These are phyloP conservation scores for Corylus americana DNA, from an alignment of 306 rosid genomes.

Conservation along the genomic window DNA sequence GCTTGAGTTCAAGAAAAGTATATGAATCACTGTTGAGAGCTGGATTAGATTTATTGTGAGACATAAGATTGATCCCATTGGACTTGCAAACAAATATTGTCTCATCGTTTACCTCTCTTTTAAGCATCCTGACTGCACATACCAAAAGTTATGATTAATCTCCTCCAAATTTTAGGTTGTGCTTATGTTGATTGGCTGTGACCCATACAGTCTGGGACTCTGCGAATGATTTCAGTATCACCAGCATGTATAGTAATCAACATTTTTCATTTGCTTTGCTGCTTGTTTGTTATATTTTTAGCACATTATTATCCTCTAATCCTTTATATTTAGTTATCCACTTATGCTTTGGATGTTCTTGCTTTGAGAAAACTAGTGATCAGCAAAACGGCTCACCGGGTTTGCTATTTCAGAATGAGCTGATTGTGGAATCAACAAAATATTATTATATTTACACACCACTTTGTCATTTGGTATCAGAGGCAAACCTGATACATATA, in stretches of 20 bases:
- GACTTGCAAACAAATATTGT: not conserved
- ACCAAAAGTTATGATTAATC: not conserved
- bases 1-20: no score
- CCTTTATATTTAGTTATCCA: not conserved
- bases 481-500: not conserved
- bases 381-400: not conserved
- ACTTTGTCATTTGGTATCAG: slow-evolving; percentile 3
- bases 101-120: not conserved
- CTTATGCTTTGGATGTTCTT: not conserved
- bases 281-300: not conserved
- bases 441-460: slow-evolving; percentile 2
- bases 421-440: not conserved
- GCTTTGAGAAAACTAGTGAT: not conserved
- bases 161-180: not conserved
- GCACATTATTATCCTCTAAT: not conserved
- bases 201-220: no score
- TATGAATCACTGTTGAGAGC: not conserved
- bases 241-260: not conserved
- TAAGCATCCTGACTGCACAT: not conserved
- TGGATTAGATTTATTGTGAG: not conserved
- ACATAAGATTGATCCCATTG: not conserved
- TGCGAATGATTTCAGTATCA: no score
- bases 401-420: not conserved
- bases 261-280: not conserved
- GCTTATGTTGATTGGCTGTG: not conserved